Percentiles rank a stretch among this genome's conserved stretches.
phyloP scores from a whole-genome alignment of 768 basidiomycete species.

The Naganishia kalamii region DNA sequence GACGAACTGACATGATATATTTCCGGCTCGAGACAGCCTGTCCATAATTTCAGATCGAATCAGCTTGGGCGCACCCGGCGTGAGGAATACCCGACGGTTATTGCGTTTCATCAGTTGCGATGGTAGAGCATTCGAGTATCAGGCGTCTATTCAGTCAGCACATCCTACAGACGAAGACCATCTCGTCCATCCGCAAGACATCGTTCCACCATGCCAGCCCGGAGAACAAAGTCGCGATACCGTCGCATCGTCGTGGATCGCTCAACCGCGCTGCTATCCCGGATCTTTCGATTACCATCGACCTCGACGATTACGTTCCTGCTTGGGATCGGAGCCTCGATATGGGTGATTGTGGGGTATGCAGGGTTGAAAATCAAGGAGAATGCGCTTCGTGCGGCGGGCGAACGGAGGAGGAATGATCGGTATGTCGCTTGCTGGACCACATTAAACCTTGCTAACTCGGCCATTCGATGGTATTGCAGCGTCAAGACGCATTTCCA shows the following conservation, averaged over 20 bases:
- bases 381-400: conserved; percentile 7
- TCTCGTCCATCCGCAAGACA: too few relatives aligned
- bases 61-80: conserved; percentile 10
- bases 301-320: conserved; percentile 11
- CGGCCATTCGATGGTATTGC: background rate
- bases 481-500: conserved; percentile 34
- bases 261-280: background rate
- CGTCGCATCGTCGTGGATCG: conserved; percentile 3
- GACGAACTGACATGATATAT: background rate
- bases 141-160: too few relatives aligned
- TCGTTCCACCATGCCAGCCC: background rate
- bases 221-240: background rate
- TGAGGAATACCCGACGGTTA: conserved; percentile 6
- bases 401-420: conserved; percentile 14
- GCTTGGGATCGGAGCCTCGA: conserved; percentile 11
- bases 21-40: too few relatives aligned
- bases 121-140: too few relatives aligned
- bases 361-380: conserved; percentile 13
- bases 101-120: background rate
- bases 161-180: too few relatives aligned
- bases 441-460: background rate
- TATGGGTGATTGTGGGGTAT: conserved; percentile 22
- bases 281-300: conserved; percentile 1
- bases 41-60: too few relatives aligned
- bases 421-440: background rate